Base-by-base conservation (phyloP, 768 basidiomycete species). In the Mycena olivaceomarginata region DNA sequence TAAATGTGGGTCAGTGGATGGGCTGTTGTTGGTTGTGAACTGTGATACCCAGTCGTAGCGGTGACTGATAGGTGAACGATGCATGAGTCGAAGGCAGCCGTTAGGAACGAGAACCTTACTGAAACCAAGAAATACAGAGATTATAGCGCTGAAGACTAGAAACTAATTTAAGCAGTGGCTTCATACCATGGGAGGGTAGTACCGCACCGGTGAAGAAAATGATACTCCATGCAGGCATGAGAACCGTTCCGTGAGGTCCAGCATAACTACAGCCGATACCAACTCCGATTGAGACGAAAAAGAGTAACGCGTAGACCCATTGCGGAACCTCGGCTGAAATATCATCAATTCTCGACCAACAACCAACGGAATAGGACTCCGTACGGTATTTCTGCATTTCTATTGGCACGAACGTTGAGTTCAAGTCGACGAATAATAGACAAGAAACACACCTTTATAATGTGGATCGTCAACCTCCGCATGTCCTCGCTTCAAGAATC, bases 221-320 rank as follows among this genome's bases (percentile, higher is more conserved):
- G 72, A 92, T 84, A 75, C 88, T 89, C 91, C 91, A 92, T 62
- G 89, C 89, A 8, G 91, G 92, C 78, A 92, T 84, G 41, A 91
- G 87, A 20, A 89, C 88, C 6, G 83, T 81, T 5, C 87, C 86
- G 40, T 83, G 81, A 20, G 85, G 77, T 31, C 86, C 86, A 31
- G 85, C 83, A 77, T 88, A 88, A 65, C 85, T 84, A 73, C 85
- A 86, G 39, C 90, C 91, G 70, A 92, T 91, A 18, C 88, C 91
- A 12, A 92, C 82, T 12, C 77, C 88, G 37, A 92, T 79, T 1
- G 90, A 90, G 7, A 85, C 80, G 18, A 90, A 15, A 79, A 92
- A 90, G 15, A 92, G 78, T 12, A 80, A 46, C 2, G 82, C 82
- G 76, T 92, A 92, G 81, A 87, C 91, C 89, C 88, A 91, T 77